These are phyloP conservation scores for Colletotrichum australisinense DNA, from an alignment of 2,329 filamentous ascomycete species.

Conservation along the genomic window DNA sequence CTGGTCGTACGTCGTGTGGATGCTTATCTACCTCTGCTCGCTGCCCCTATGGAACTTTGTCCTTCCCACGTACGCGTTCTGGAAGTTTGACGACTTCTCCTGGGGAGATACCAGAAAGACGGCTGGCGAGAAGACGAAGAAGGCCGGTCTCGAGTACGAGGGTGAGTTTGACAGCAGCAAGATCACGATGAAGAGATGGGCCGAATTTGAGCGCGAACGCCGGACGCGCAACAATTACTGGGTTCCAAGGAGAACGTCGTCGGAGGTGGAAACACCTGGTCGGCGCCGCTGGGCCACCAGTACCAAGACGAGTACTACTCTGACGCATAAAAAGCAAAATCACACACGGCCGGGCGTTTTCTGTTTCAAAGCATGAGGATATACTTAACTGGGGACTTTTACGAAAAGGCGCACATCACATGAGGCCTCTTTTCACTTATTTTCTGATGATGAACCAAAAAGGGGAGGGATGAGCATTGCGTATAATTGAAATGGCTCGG, in stretches of 20 bases:
- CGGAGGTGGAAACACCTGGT: slow-evolving; percentile 55
- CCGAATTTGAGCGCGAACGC: slow-evolving; percentile 86
- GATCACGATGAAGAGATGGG: slow-evolving; percentile 99
- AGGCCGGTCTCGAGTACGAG: slow-evolving; percentile 86
- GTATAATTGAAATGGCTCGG: slow-evolving; percentile 16
- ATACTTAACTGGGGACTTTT: slow-evolving; percentile 16
- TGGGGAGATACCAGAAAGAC: slow-evolving; percentile 99
- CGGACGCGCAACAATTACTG: slow-evolving; percentile 63
- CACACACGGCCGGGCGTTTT: slow-evolving; percentile 26
- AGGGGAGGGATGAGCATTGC: not conserved
- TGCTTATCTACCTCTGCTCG: slow-evolving; percentile 94
- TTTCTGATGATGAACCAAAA: slow-evolving; percentile 23
- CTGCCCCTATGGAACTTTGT: slow-evolving; percentile 98
- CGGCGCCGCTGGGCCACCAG: slow-evolving; percentile 54
- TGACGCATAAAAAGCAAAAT: slow-evolving; percentile 53
- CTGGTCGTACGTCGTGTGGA: slow-evolving; percentile 93
- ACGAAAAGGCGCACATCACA: slow-evolving; percentile 27
- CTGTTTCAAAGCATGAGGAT: slow-evolving; percentile 27
- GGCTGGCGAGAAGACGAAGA: slow-evolving; percentile 88
- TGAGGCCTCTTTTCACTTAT: slow-evolving; percentile 13
- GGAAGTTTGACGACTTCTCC: slow-evolving; percentile 99
- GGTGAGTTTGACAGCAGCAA: slow-evolving; percentile 98
- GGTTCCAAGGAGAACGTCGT: slow-evolving; percentile 63
- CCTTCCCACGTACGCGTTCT: slow-evolving; percentile 93
- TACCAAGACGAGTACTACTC: slow-evolving; percentile 68